Conservation (phyloP, 345 rosid species). For the Barbarea vulgaris region DNA sequence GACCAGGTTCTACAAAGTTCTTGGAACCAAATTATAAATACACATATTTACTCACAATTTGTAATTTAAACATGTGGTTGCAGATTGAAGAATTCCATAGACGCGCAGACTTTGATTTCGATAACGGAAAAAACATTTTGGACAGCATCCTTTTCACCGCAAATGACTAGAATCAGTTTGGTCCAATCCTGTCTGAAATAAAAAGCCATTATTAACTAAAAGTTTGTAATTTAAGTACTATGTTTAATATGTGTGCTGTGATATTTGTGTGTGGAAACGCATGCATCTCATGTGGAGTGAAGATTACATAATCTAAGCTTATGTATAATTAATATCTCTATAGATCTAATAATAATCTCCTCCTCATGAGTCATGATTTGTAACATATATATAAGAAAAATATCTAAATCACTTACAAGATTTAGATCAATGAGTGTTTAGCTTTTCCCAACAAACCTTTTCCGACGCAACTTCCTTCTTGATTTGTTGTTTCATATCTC, state of each 20-base stretch:
- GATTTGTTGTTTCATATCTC: constrained; percentile 3
- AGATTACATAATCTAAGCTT: background rate
- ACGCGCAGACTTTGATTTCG: constrained; percentile 80
- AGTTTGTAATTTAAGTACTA: background rate
- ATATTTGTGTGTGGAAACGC: background rate
- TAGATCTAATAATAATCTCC: background rate
- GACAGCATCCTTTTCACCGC: constrained; percentile 55
- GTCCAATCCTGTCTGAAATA: background rate
- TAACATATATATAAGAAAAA: background rate
- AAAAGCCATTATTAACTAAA: background rate
- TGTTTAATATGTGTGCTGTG: background rate
- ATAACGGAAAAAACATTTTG: constrained; percentile 82
- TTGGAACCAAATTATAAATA: background rate
- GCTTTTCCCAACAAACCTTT: too few species aligned
- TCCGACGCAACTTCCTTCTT: constrained; percentile 24
- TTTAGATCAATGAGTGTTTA: too few species aligned
- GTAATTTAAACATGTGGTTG: background rate
- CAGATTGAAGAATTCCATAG: constrained; percentile 73
- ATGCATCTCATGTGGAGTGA: background rate
- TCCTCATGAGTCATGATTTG: background rate
- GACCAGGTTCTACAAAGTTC: constrained; percentile 49
- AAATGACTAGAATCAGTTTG: background rate
- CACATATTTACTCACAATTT: background rate
- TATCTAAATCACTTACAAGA: background rate
- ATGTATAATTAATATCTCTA: background rate